Conservation (phyloP, 768 basidiomycete species). For the Leucocoprinus sp. region DNA sequence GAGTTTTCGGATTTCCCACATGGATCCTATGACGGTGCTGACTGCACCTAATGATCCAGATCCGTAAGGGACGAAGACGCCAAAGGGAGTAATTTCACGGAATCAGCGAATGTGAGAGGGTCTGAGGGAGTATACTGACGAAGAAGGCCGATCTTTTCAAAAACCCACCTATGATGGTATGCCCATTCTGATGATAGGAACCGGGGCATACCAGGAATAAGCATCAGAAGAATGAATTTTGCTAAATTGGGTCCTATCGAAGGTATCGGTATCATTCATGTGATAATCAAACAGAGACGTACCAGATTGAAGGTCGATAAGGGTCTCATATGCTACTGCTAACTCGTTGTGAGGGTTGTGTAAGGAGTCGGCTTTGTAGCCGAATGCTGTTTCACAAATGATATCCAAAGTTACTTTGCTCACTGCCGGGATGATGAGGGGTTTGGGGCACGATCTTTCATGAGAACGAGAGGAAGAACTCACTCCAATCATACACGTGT, state of each 20-base stretch:
- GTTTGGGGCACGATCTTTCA: background rate
- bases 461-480: constrained; percentile 11
- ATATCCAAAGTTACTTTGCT: constrained; percentile 35
- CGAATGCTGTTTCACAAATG: constrained; percentile 33
- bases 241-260: constrained; percentile 22
- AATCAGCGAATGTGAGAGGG: background rate
- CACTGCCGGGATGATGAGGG: constrained; percentile 17
- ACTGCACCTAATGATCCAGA: constrained; percentile 10
- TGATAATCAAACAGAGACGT: background rate
- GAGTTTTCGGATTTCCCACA: constrained; percentile 27
- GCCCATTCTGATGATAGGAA: constrained; percentile 21
- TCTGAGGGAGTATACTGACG: constrained; percentile 7
- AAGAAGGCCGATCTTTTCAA: constrained; percentile 13
- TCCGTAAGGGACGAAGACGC: too few species aligned
- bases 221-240: constrained; percentile 20
- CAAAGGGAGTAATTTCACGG: too few species aligned
- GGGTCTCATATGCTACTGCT: constrained; percentile 27
- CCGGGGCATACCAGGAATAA: constrained; percentile 20
- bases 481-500: constrained; percentile 29
- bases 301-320: constrained; percentile 26
- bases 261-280: background rate
- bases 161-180: constrained; percentile 19
- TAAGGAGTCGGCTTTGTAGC: constrained; percentile 28
- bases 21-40: constrained; percentile 20
- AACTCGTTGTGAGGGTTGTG: constrained; percentile 30